Conservation (phyloP, 305 asterid species). For the Solanum hybrid region DNA sequence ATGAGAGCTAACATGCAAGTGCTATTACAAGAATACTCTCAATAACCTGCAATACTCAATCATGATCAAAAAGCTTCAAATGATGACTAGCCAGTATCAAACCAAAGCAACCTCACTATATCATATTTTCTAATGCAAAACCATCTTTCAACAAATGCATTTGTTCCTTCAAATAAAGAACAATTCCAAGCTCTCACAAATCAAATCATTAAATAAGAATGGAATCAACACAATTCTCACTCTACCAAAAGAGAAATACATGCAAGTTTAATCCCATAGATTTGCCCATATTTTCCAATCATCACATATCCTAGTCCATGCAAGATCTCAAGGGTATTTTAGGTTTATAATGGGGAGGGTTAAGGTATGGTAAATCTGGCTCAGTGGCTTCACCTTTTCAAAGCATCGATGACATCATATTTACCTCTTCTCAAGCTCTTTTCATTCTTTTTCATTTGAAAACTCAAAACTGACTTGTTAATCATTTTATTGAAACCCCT, state of each 20-base stretch:
- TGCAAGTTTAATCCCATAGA: neutral
- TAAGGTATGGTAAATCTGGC: neutral
- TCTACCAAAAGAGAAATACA: neutral
- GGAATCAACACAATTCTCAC: neutral
- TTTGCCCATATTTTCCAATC: neutral
- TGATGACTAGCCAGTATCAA: neutral
- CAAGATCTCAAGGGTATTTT: neutral
- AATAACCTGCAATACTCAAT: neutral
- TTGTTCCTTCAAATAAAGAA: neutral
- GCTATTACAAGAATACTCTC: neutral
- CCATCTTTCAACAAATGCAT: neutral
- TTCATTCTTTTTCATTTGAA: neutral
- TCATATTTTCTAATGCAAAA: neutral
- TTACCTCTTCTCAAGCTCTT: neutral
- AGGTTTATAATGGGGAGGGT: neutral
- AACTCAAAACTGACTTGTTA: neutral
- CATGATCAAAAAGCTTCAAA: neutral
- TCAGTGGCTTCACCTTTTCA: neutral
- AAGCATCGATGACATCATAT: neutral
- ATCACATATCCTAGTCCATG: neutral
- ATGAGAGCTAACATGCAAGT: neutral
- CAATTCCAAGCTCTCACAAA: neutral
- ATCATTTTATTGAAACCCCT: neutral
- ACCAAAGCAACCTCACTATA: neutral
- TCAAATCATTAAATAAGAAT: neutral